phyloP scores from a whole-genome alignment of 2,329 filamentous ascomycete genomes.

The Fusarium tupiense region DNA sequence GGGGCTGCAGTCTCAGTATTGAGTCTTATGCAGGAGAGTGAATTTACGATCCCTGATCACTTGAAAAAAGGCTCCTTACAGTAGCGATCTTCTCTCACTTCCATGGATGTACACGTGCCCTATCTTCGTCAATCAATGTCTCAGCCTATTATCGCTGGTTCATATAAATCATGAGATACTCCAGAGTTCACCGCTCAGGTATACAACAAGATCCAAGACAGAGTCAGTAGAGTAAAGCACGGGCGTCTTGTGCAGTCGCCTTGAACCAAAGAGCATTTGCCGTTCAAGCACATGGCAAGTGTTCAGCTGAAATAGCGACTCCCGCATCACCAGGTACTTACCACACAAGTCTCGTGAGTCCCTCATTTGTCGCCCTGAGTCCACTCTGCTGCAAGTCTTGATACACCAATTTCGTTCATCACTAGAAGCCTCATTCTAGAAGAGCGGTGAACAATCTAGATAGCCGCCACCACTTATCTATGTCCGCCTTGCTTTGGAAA shows the following conservation, averaged over 20 bases:
- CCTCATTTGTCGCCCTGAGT: constrained; percentile 22
- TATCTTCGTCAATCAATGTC: not conserved
- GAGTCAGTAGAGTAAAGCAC: constrained; percentile 15
- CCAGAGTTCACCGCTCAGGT: constrained; percentile 4
- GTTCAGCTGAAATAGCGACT: constrained; percentile 12
- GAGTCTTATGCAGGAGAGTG: constrained; percentile 5
- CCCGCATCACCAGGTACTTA: constrained; percentile 13
- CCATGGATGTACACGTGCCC: constrained; percentile 21
- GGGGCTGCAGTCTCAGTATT: constrained; percentile 2
- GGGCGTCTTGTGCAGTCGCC: not conserved
- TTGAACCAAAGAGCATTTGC: constrained; percentile 10
- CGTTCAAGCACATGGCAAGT: constrained; percentile 23
- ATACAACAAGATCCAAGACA: not conserved
- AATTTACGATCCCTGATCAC: constrained; percentile 2
- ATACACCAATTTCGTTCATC: constrained; percentile 8
- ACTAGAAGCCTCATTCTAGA: constrained; percentile 29
- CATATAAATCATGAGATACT: not conserved
- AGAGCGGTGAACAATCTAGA: constrained; percentile 33
- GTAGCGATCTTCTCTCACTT: constrained; percentile 6
- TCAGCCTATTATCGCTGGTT: not conserved
- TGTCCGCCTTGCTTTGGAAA: not conserved
- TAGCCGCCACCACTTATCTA: constrained; percentile 14
- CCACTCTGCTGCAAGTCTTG: constrained; percentile 20
- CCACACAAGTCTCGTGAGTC: not conserved
- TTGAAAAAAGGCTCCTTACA: not conserved